These are phyloP conservation scores for Mucor sp. DNA, from an alignment of 371 early-diverging fungal species.

Conservation along the genomic window DNA sequence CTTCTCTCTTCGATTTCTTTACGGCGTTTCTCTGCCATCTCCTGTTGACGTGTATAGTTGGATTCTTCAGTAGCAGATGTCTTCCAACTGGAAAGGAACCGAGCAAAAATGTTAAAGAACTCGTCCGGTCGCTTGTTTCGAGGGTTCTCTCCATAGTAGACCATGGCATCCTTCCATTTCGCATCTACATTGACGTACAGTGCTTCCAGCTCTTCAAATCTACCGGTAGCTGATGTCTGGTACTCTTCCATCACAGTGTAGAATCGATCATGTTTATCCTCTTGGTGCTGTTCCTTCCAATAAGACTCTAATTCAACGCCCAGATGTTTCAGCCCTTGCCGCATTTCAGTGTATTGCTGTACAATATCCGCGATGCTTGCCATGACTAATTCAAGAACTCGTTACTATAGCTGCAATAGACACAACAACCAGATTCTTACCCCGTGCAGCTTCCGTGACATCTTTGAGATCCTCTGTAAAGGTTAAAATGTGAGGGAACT, in stretches of 20 bases:
- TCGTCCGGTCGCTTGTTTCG: constrained; percentile 77
- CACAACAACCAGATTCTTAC: constrained; percentile 14
- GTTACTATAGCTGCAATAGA: not conserved
- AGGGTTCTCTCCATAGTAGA: constrained; percentile 82
- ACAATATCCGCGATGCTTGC: constrained; percentile 33
- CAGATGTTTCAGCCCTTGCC: constrained; percentile 31
- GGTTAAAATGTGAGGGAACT: constrained; percentile 48
- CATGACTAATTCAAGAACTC: constrained; percentile 17
- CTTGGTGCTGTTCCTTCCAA: constrained; percentile 13
- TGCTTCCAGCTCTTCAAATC: constrained; percentile 45
- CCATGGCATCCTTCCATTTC: constrained; percentile 47
- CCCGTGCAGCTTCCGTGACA: constrained; percentile 39
- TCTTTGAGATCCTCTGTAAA: constrained; percentile 47
- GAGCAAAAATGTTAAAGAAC: constrained; percentile 80
- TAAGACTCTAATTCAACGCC: constrained; percentile 17
- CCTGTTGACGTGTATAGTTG: constrained; percentile 27
- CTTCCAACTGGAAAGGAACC: constrained; percentile 44
- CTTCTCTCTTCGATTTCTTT: constrained; percentile 30
- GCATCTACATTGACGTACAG: constrained; percentile 49
- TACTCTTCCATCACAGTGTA: constrained; percentile 39
- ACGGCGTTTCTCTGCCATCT: constrained; percentile 32
- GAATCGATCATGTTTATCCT: constrained; percentile 31
- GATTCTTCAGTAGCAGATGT: constrained; percentile 33
- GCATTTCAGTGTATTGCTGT: constrained; percentile 34
- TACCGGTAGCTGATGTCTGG: constrained; percentile 27